Conservation (phyloP, 176 grass and related monocot species). For the Carex parvula region DNA sequence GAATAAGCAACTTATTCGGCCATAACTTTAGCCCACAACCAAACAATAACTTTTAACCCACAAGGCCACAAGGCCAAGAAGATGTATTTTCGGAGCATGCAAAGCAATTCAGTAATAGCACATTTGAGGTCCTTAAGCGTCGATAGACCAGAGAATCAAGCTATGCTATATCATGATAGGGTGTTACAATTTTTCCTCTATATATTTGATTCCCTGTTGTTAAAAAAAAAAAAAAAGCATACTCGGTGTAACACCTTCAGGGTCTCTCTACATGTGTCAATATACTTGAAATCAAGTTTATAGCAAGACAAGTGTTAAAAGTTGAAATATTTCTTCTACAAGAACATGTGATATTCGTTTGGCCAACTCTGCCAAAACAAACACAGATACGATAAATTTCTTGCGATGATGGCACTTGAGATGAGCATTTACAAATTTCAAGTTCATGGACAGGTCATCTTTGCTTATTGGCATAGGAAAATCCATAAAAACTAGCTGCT, state of each 20-base stretch:
- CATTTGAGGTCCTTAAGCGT: not conserved
- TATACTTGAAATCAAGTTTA: not conserved
- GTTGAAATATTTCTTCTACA: not conserved
- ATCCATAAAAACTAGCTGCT: constrained; percentile 8
- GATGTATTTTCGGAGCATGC: not conserved
- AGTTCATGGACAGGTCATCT: constrained; percentile 25
- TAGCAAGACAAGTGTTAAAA: not conserved
- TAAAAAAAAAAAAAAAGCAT: not conserved
- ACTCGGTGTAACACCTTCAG: not conserved
- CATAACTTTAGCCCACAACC: too few species aligned
- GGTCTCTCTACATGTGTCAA: not conserved
- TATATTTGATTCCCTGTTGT: not conserved
- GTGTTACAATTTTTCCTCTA: not conserved
- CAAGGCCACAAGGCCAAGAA: too few species aligned
- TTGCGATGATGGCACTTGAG: not conserved
- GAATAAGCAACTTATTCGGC: too few species aligned
- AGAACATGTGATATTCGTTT: not conserved
- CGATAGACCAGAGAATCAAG: not conserved
- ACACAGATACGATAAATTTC: not conserved
- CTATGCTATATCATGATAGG: not conserved
- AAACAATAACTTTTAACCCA: too few species aligned
- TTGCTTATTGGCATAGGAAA: constrained; percentile 31
- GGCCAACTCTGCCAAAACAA: not conserved
- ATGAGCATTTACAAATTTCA: not conserved
- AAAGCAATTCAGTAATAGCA: not conserved